Evolutionary conservation across 176 grass and related monocot genomes (phyloP).

Genomic region (Oryza glumipatula): DNA sequence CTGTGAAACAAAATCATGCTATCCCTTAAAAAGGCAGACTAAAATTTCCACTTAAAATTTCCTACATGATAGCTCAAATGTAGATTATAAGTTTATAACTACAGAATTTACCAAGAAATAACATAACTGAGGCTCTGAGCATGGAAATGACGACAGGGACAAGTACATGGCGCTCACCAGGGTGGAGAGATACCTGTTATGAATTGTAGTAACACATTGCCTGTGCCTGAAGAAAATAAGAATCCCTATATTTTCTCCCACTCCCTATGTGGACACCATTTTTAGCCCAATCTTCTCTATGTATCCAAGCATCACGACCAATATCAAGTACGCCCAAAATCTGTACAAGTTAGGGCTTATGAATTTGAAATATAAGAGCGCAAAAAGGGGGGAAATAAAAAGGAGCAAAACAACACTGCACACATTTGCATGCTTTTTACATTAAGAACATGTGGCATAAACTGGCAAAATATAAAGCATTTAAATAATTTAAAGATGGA

Average conservation of each 20-base stretch:
- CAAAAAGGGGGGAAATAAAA: background rate
- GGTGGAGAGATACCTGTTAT: conserved; percentile 46
- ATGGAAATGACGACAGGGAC: background rate
- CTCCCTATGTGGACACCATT: conserved; percentile 82
- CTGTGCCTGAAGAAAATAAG: conserved; percentile 91
- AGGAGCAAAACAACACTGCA: background rate
- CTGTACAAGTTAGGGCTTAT: conserved; percentile 41
- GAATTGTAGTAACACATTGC: conserved; percentile 92
- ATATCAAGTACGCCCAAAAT: conserved; percentile 92
- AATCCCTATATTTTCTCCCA: conserved; percentile 96
- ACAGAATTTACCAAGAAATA: background rate
- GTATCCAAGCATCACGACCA: conserved; percentile 88
- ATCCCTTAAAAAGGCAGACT: background rate
- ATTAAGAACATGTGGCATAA: background rate
- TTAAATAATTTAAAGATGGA: background rate
- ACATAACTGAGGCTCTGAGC: background rate
- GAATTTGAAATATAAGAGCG: background rate
- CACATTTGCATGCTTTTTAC: background rate
- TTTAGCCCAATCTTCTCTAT: conserved; percentile 96
- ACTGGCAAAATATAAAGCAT: background rate
- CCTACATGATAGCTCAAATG: background rate
- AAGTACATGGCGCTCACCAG: background rate
- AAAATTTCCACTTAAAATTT: background rate
- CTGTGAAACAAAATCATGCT: background rate
- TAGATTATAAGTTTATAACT: background rate